phyloP scores from a whole-genome alignment of 1,284 basidiomycete genomes.

The Ustilago crameri region DNA sequence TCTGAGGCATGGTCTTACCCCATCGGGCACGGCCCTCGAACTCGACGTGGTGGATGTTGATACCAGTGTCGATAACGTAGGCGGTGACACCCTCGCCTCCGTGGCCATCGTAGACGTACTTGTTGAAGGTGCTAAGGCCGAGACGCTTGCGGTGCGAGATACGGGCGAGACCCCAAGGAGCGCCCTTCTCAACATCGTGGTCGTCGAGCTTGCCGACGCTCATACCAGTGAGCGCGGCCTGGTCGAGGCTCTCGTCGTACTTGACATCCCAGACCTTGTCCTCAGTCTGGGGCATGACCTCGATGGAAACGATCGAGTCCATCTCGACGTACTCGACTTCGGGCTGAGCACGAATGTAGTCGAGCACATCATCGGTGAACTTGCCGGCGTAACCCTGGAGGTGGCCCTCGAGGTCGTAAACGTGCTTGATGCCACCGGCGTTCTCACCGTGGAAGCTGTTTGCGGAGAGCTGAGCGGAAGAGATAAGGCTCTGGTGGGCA shows the following conservation, averaged over 20 bases:
- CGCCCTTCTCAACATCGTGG: conserved; percentile 74
- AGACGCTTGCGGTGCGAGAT: conserved; percentile 88
- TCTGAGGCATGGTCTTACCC: conserved; percentile 70
- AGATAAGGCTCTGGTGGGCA: conserved; percentile 54
- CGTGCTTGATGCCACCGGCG: conserved; percentile 56
- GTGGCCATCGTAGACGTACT: conserved; percentile 80
- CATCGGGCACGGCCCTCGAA: conserved; percentile 83
- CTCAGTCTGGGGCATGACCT: conserved; percentile 61
- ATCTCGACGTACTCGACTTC: conserved; percentile 93
- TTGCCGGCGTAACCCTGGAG: conserved; percentile 85
- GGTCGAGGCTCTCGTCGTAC: conserved; percentile 77
- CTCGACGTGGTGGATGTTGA: conserved; percentile 86
- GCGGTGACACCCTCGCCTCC: conserved; percentile 94
- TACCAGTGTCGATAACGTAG: conserved; percentile 79
- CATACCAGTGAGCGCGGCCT: conserved; percentile 68
- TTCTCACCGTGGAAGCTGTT: conserved; percentile 55
- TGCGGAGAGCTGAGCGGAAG: conserved; percentile 50
- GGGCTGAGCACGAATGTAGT: conserved; percentile 83
- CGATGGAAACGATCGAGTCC: conserved; percentile 72
- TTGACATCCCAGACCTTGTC: conserved; percentile 55
- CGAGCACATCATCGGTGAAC: conserved; percentile 80
- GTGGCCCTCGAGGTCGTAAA: conserved; percentile 59
- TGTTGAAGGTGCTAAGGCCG: conserved; percentile 83
- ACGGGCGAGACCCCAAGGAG: conserved; percentile 97
- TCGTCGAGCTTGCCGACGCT: conserved; percentile 51